phyloP scores from a whole-genome alignment of 331 rosid genomes.

The Telfairia occidentalis region DNA sequence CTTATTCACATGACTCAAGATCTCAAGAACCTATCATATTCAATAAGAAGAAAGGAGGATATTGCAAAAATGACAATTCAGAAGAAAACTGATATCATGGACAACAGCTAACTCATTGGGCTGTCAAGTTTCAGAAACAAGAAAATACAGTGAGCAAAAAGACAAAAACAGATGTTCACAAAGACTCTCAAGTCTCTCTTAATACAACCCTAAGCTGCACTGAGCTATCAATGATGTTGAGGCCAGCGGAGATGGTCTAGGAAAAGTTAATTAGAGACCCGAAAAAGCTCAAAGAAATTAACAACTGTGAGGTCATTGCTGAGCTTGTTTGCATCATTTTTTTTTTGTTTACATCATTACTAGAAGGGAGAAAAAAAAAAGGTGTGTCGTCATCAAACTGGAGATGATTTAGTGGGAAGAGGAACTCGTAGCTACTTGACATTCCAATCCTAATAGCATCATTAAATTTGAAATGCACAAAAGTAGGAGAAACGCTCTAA shows the following conservation, averaged over 20 bases:
- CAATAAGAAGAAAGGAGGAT: slow-evolving; percentile 10
- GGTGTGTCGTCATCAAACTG: no score
- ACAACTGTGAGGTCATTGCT: no score
- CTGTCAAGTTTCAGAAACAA: background rate
- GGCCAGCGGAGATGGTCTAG: no score
- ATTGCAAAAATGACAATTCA: background rate
- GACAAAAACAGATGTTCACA: background rate
- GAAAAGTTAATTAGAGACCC: no score
- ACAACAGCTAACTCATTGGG: background rate
- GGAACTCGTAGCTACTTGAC: background rate
- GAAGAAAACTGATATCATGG: background rate
- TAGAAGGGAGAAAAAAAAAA: no score
- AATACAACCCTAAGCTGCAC: no score
- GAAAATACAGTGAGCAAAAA: background rate
- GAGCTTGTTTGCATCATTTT: no score
- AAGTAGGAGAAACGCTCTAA: background rate
- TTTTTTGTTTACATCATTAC: no score
- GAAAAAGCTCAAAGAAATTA: no score
- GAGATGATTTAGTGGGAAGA: background rate
- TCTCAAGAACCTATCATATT: slow-evolving; percentile 69
- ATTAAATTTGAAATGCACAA: background rate
- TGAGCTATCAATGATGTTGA: no score
- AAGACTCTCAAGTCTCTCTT: no score
- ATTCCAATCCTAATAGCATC: background rate
- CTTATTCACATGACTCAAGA: slow-evolving; percentile 87